Conservation (phyloP, 164 flowering plant genomes). For the Vitis rotundifolia region DNA sequence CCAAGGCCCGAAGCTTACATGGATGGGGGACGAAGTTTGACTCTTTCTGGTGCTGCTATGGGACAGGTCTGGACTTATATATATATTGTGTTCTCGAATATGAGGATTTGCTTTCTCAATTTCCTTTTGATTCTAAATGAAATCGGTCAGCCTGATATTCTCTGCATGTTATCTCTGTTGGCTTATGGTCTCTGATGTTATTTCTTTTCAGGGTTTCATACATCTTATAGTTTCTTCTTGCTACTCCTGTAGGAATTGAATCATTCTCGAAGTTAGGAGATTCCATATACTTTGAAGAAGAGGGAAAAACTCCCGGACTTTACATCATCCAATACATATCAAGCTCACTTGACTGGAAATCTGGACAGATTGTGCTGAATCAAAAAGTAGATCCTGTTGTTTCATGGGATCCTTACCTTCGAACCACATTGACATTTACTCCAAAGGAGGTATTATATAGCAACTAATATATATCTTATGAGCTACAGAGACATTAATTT, state of each 20-base stretch:
- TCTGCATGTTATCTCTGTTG: not conserved
- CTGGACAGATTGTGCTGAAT: conserved; percentile 44
- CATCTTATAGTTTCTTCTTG: not conserved
- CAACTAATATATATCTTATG: no score
- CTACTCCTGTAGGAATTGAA: conserved; percentile 62
- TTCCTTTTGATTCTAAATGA: no score
- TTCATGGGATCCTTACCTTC: conserved; percentile 69
- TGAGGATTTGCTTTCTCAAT: not conserved
- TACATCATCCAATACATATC: conserved; percentile 83
- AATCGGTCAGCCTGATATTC: not conserved
- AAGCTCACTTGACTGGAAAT: conserved; percentile 73
- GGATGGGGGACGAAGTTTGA: conserved; percentile 75
- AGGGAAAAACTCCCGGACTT: conserved; percentile 48
- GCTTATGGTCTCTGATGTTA: not conserved
- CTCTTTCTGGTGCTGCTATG: conserved; percentile 98
- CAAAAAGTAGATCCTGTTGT: conserved; percentile 62
- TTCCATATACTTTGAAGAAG: conserved; percentile 79
- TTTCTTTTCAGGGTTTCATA: no score
- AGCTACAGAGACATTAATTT: no score
- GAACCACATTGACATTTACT: conserved; percentile 51
- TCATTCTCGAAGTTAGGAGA: conserved; percentile 98
- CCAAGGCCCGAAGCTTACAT: conserved; percentile 71
- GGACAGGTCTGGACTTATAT: conserved; percentile 58
- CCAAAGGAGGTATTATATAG: conserved; percentile 36
- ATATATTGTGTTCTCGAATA: no score